Conservation (phyloP, 129 eudicot genomes). For the Solidago caesia region DNA sequence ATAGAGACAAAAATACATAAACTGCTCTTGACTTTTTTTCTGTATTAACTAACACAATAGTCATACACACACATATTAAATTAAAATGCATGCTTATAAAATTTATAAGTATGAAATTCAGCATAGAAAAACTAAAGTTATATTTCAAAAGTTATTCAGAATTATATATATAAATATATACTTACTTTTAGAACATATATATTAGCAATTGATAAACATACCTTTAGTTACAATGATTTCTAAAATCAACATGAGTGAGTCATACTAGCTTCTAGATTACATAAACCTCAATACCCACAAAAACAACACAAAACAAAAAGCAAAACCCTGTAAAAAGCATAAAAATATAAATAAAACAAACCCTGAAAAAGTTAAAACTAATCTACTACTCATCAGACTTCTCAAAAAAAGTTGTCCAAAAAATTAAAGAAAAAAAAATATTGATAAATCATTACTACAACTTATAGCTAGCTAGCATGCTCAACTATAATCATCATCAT, state of each 20-base stretch:
- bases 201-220: constrained; percentile 3
- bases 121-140: not conserved
- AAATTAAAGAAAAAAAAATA: not conserved
- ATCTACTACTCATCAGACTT: constrained; percentile 8
- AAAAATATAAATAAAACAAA: constrained; percentile 12
- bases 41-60: not conserved
- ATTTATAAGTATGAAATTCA: too few relatives aligned
- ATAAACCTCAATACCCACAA: constrained; percentile 24
- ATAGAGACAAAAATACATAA: not conserved
- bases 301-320: constrained; percentile 4
- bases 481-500: constrained; percentile 30
- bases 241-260: constrained; percentile 22
- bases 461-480: constrained; percentile 24
- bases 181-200: not conserved
- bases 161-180: not conserved
- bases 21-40: not conserved
- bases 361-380: constrained; percentile 37
- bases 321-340: not conserved
- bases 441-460: constrained; percentile 29
- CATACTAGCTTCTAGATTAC: constrained; percentile 18
- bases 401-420: constrained; percentile 25
- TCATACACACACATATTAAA: not conserved
- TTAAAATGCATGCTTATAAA: too few relatives aligned
- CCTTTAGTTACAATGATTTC: constrained; percentile 27
- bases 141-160: too few relatives aligned